Evolutionary conservation across 1,284 basidiomycete species (phyloP).

Genomic region (Wolfiporia cocos): DNA sequence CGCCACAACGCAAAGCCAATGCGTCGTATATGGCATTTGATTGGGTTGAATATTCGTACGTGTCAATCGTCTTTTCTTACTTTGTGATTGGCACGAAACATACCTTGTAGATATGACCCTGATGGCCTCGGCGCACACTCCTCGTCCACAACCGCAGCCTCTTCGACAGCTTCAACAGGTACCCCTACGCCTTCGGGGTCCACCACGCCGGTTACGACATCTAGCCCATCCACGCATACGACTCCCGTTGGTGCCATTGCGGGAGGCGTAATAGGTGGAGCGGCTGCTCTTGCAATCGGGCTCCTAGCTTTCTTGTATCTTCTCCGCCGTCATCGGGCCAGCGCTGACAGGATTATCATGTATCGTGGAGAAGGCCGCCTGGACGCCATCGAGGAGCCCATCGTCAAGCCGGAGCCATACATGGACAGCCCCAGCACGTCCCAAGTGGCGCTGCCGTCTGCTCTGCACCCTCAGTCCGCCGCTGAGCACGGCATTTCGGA

Average conservation of each 20-base stretch:
- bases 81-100: too few species aligned
- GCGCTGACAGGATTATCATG: background rate
- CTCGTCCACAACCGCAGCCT: background rate
- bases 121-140: too few species aligned
- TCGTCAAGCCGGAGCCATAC: background rate
- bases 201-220: background rate
- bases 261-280: background rate
- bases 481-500: background rate
- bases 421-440: background rate
- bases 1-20: background rate
- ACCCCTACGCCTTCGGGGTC: background rate
- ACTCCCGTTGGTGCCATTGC: background rate
- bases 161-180: background rate
- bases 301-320: background rate
- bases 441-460: background rate
- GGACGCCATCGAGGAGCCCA: background rate
- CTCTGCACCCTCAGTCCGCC: too few species aligned
- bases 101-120: background rate
- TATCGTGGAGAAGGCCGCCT: background rate
- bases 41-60: conserved; percentile 1
- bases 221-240: too few species aligned
- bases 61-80: background rate
- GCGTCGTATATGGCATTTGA: conserved; percentile 1
- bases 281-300: background rate
- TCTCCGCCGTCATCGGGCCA: background rate